These are phyloP conservation scores for Gynostemma pentaphyllum DNA, from an alignment of 306 rosid species.

Conservation along the genomic window DNA sequence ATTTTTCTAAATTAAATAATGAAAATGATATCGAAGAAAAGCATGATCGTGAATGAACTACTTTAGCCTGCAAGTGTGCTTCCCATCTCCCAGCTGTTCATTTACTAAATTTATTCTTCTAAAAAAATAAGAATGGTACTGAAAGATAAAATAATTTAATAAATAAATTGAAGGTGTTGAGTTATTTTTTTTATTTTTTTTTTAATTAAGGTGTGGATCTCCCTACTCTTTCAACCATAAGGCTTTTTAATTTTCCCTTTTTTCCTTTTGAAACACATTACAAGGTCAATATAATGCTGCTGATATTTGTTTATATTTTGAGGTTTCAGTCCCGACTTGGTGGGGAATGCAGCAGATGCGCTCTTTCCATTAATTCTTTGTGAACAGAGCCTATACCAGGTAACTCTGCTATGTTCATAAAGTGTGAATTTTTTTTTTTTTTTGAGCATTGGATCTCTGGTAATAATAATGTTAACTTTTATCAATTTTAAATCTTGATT, in stretches of 20 bases:
- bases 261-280: neutral
- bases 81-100: neutral
- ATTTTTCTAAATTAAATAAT: too few species aligned
- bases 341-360: constrained; percentile 93
- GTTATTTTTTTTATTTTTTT: too few species aligned
- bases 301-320: constrained; percentile 6
- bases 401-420: constrained; percentile 12
- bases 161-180: too few species aligned
- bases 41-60: neutral
- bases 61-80: neutral
- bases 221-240: too few species aligned
- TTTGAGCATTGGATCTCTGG: neutral
- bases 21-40: too few species aligned
- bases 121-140: neutral
- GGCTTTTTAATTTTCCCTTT: too few species aligned
- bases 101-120: too few species aligned
- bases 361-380: constrained; percentile 85
- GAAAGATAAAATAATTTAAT: neutral
- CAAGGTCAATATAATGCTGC: neutral
- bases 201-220: too few species aligned
- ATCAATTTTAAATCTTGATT: neutral
- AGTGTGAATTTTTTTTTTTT: neutral
- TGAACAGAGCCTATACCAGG: constrained; percentile 83
- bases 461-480: neutral
- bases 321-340: constrained; percentile 64